Evolutionary conservation across 139 green algal genomes (phyloP).

Genomic region (Nannochloris sp.): DNA sequence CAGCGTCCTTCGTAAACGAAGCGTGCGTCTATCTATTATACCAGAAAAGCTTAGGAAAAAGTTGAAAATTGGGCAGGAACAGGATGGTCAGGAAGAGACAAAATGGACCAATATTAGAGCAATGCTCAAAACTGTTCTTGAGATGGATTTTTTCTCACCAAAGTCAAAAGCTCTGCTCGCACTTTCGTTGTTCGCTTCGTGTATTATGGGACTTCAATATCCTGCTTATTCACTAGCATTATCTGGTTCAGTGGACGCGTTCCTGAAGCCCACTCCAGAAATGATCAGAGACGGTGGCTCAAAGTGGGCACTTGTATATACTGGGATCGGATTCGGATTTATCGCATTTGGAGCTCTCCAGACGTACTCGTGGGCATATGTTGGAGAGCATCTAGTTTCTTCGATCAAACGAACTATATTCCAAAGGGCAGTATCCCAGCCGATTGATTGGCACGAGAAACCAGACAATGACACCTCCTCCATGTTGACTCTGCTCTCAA

Average conservation of each 20-base stretch:
- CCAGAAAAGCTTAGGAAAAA: neutral
- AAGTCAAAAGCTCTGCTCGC: no score
- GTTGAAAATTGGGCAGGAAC: neutral
- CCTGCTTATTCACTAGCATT: constrained; percentile 55
- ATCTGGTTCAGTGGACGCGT: constrained; percentile 33
- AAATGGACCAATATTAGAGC: no score
- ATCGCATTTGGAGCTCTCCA: constrained; percentile 29
- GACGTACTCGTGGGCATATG: constrained; percentile 33
- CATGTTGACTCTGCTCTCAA: constrained; percentile 44
- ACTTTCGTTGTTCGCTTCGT: constrained; percentile 33
- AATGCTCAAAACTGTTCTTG: no score
- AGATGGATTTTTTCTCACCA: no score
- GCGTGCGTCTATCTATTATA: neutral
- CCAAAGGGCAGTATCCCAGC: constrained; percentile 42
- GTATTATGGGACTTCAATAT: constrained; percentile 39
- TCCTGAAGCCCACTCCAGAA: constrained; percentile 19
- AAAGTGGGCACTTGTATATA: constrained; percentile 57
- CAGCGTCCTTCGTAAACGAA: neutral
- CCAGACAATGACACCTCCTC: constrained; percentile 45
- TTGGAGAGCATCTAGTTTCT: constrained; percentile 43
- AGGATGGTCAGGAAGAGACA: no score
- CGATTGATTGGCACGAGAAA: constrained; percentile 24
- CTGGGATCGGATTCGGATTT: constrained; percentile 39
- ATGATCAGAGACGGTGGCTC: constrained; percentile 17
- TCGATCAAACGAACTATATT: constrained; percentile 52